Evolutionary conservation across 2,329 filamentous ascomycete species (phyloP).

Genomic region (Fusarium multiceps): DNA sequence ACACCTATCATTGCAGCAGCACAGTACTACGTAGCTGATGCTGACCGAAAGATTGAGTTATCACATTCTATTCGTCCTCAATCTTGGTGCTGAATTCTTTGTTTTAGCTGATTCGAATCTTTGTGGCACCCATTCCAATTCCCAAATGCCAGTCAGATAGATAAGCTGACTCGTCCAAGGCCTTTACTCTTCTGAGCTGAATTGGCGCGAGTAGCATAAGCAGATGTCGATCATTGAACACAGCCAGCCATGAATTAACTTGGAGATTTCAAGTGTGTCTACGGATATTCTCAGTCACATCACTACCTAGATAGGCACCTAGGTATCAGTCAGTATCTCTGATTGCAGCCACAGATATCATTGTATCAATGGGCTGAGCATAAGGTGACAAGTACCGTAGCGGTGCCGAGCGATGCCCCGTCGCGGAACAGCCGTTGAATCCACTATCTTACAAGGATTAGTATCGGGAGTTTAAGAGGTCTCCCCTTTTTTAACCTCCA

Average conservation of each 20-base stretch:
- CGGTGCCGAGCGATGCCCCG: constrained; percentile 41
- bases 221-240: not conserved
- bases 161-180: constrained; percentile 44
- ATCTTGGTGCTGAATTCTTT: not conserved
- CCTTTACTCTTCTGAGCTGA: constrained; percentile 31
- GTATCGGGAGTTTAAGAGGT: constrained; percentile 15
- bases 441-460: constrained; percentile 18
- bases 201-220: constrained; percentile 4
- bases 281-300: not conserved
- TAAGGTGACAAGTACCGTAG: constrained; percentile 45
- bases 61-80: not conserved
- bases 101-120: not conserved
- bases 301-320: not conserved
- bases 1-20: constrained; percentile 3
- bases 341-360: constrained; percentile 15
- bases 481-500: constrained; percentile 14
- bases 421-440: constrained; percentile 38
- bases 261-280: no score
- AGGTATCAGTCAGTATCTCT: not conserved
- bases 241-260: constrained; percentile 3
- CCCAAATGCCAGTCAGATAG: constrained; percentile 36
- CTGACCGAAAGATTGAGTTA: constrained; percentile 29
- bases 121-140: constrained; percentile 3
- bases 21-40: not conserved
- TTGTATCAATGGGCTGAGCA: constrained; percentile 32